These are phyloP conservation scores for Cadophora sp. DNA, from an alignment of 2,329 filamentous ascomycete genomes.

Conservation along the genomic window DNA sequence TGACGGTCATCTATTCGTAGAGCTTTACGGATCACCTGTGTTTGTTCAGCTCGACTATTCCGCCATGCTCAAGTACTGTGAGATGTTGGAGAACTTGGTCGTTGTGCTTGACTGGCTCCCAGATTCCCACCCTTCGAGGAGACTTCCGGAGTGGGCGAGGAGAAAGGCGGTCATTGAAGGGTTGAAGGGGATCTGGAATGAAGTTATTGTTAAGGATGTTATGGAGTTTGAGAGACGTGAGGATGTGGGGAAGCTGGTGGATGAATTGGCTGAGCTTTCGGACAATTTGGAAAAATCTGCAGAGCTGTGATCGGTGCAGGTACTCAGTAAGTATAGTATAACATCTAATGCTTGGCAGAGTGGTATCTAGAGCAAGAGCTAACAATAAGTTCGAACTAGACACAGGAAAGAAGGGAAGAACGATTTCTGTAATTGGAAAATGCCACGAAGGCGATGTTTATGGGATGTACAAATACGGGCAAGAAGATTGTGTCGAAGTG, in stretches of 20 bases:
- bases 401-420: background rate
- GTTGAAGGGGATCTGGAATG: background rate
- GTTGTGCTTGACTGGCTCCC: background rate
- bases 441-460: background rate
- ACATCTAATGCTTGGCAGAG: background rate
- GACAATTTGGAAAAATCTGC: background rate
- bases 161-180: background rate
- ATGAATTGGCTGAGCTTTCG: background rate
- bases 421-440: background rate
- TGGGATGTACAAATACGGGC: background rate
- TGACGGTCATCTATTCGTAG: background rate
- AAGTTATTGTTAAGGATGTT: background rate
- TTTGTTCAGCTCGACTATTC: background rate
- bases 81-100: background rate
- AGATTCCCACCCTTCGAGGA: too few species aligned
- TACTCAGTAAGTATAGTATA: background rate
- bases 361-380: background rate
- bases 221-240: background rate
- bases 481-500: background rate
- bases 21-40: background rate
- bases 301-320: too few species aligned
- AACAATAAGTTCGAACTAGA: background rate
- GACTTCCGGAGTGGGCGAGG: background rate
- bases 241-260: background rate
- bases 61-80: conserved; percentile 1